These are phyloP conservation scores for Candida sonorensis DNA, from an alignment of 805 yeast genomes.

Conservation along the genomic window DNA sequence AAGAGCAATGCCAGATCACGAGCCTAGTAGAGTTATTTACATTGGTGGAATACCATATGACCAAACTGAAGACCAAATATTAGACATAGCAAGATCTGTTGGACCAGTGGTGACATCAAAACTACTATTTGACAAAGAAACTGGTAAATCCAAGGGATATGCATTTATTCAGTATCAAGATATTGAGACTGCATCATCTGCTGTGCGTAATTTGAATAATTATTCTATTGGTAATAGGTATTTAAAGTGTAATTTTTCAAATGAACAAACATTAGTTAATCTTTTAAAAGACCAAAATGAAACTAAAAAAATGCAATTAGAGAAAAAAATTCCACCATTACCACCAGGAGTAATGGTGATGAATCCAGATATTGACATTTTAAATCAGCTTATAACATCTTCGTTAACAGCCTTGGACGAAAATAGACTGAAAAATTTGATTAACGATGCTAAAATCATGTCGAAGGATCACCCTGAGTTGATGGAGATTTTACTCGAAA, in stretches of 20 bases:
- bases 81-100: constrained; percentile 73
- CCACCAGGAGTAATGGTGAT: constrained; percentile 47
- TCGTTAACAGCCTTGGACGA: constrained; percentile 42
- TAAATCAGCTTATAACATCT: constrained; percentile 38
- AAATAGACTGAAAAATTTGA: constrained; percentile 38
- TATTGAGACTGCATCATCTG: constrained; percentile 80
- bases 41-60: constrained; percentile 90
- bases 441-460: constrained; percentile 56
- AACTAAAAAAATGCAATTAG: constrained; percentile 14
- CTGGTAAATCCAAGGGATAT: constrained; percentile 87
- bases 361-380: constrained; percentile 23
- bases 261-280: constrained; percentile 34
- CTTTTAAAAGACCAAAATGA: constrained; percentile 10
- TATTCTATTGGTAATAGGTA: constrained; percentile 66
- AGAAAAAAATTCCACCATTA: constrained; percentile 37
- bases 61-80: constrained; percentile 88
- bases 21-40: constrained; percentile 46
- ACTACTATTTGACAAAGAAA: constrained; percentile 77
- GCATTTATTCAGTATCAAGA: constrained; percentile 83
- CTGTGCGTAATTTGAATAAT: constrained; percentile 82
- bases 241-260: constrained; percentile 69
- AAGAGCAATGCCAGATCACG: constrained; percentile 4
- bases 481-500: constrained; percentile 52
- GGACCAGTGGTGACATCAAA: constrained; percentile 79
- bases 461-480: constrained; percentile 47